phyloP scores from a whole-genome alignment of 768 basidiomycete species.

The Leccinum variicolor region DNA sequence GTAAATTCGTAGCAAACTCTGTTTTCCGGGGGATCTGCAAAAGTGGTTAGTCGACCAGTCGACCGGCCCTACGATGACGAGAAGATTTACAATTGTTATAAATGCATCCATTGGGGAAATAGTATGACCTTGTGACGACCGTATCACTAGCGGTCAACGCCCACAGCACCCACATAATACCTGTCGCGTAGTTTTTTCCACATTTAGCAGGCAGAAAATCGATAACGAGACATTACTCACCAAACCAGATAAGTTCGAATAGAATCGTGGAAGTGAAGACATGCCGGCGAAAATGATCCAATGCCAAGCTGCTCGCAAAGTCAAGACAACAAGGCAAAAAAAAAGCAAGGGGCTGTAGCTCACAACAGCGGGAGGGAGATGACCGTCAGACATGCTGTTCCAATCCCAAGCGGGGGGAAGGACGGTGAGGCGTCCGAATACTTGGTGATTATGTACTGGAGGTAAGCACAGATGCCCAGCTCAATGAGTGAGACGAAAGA shows the following conservation, averaged over 20 bases:
- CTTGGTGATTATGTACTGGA: conserved; percentile 12
- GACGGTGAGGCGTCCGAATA: not conserved
- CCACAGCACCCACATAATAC: conserved; percentile 25
- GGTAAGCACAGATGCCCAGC: conserved; percentile 21
- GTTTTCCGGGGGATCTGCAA: conserved; percentile 9
- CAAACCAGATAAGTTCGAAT: conserved; percentile 27
- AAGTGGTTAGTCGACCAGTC: not conserved
- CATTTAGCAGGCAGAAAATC: not conserved
- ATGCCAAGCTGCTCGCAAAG: conserved; percentile 10
- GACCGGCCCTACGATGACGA: not conserved
- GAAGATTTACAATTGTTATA: conserved; percentile 2
- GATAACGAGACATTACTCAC: conserved; percentile 10
- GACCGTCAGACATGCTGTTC: conserved; percentile 11
- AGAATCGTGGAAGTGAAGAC: conserved; percentile 21
- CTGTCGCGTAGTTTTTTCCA: conserved; percentile 4
- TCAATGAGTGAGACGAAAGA: conserved; percentile 16
- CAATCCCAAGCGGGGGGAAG: conserved; percentile 20
- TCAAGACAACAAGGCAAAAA: not conserved
- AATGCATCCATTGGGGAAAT: conserved; percentile 19
- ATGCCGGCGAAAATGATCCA: conserved; percentile 7
- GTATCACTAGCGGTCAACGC: conserved; percentile 12
- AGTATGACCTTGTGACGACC: not conserved
- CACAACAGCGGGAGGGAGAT: conserved; percentile 25
- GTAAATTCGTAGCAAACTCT: conserved; percentile 18
- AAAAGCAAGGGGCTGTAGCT: not conserved